phyloP scores from a whole-genome alignment of 768 basidiomycete species.

The Leccinum olivaceopallidum region DNA sequence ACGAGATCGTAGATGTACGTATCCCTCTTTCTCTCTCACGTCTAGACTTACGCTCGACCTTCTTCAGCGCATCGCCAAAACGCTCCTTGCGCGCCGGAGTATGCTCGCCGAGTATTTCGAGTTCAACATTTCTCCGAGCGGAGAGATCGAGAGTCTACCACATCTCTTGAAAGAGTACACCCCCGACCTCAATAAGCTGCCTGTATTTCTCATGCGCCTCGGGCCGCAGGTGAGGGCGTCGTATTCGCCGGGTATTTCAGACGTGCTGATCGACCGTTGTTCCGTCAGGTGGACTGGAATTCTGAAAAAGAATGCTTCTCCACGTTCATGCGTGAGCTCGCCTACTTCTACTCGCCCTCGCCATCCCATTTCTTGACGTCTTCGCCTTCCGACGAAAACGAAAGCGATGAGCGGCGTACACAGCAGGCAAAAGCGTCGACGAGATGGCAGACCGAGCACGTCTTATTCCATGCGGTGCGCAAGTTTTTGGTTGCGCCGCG shows the following conservation, averaged over 20 bases:
- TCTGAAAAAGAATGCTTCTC: slow-evolving; percentile 84
- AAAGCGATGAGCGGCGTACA: slow-evolving; percentile 36
- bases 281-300: slow-evolving; percentile 80
- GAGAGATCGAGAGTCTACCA: slow-evolving; percentile 75
- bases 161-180: slow-evolving; percentile 84
- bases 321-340: slow-evolving; percentile 83
- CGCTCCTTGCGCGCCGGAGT: slow-evolving; percentile 59
- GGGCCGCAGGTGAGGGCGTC: slow-evolving; percentile 74
- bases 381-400: slow-evolving; percentile 36
- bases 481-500: slow-evolving; percentile 71
- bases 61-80: slow-evolving; percentile 61
- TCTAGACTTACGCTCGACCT: background rate
- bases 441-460: slow-evolving; percentile 87
- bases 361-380: slow-evolving; percentile 18
- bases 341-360: slow-evolving; percentile 81
- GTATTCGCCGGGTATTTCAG: background rate
- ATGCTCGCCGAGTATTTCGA: slow-evolving; percentile 96
- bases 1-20: slow-evolving; percentile 71
- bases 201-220: slow-evolving; percentile 85
- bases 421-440: slow-evolving; percentile 48
- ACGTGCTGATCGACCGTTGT: background rate
- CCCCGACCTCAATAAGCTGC: slow-evolving; percentile 89
- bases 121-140: slow-evolving; percentile 64
- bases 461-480: slow-evolving; percentile 85
- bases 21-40: background rate